These are phyloP conservation scores for Thraustochytrium sp. DNA, from an alignment of 352 stramenopile species.

Conservation along the genomic window DNA sequence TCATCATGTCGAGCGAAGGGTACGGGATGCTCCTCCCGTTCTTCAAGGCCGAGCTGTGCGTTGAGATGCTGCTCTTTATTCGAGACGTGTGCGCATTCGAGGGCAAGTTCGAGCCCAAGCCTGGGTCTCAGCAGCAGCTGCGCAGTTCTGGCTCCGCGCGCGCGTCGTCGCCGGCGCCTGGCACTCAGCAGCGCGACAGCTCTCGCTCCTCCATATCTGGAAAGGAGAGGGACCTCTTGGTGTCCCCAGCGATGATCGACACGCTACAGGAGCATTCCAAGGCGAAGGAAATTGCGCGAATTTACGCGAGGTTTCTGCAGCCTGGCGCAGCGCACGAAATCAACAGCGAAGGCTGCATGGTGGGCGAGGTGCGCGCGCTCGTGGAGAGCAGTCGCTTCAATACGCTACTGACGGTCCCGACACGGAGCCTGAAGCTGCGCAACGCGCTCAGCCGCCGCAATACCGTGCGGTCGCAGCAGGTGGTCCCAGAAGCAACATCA, in stretches of 20 bases:
- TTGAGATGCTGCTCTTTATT: constrained; percentile 1
- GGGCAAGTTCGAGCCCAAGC: neutral
- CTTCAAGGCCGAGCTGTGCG: constrained; percentile 23
- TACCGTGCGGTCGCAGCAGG: too few species aligned
- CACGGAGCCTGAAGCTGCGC: too few species aligned
- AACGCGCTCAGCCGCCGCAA: too few species aligned
- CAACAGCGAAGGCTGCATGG: neutral
- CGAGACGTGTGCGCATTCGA: neutral
- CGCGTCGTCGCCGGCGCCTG: neutral
- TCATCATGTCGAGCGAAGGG: neutral
- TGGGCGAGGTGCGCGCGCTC: neutral
- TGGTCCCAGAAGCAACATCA: too few species aligned
- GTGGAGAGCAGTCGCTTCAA: neutral
- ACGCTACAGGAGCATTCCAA: too few species aligned
- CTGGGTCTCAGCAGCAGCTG: neutral
- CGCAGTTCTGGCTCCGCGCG: neutral
- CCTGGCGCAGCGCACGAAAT: neutral
- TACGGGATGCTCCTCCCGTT: neutral
- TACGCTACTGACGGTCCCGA: too few species aligned
- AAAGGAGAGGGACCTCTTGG: neutral
- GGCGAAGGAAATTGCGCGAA: neutral
- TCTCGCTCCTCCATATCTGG: neutral
- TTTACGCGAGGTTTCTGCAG: constrained; percentile 15
- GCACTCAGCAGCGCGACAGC: neutral
- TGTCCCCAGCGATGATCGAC: too few species aligned